Conservation (phyloP, 257 asterid species). For the Buddleja alternifolia region DNA sequence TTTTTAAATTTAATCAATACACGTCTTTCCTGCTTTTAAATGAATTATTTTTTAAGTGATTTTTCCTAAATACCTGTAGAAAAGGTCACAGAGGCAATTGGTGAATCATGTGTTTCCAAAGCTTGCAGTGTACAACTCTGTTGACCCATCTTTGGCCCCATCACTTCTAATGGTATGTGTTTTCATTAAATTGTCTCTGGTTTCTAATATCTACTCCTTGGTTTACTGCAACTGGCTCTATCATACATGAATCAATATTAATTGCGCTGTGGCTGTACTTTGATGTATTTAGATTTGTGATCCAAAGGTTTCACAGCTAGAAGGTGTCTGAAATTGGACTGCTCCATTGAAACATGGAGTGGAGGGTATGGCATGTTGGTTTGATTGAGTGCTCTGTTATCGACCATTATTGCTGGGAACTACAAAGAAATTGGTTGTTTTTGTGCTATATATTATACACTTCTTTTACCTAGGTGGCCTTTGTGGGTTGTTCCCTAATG, state of each 20-base stretch:
- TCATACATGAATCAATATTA: constrained; percentile 15
- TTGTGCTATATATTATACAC: not conserved
- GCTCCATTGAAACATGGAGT: constrained; percentile 8
- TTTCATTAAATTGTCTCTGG: constrained; percentile 21
- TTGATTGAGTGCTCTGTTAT: not conserved
- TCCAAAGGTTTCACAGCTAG: not conserved
- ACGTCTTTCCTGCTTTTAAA: constrained; percentile 18
- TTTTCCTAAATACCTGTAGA: constrained; percentile 55
- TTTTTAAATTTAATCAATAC: constrained; percentile 1
- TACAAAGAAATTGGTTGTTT: not conserved
- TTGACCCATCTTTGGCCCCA: constrained; percentile 98
- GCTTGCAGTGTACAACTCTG: constrained; percentile 99
- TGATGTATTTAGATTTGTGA: constrained; percentile 12
- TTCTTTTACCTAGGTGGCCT: constrained; percentile 4
- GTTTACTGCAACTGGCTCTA: not conserved
- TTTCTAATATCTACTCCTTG: constrained; percentile 17
- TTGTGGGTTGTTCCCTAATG: constrained; percentile 2
- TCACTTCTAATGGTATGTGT: constrained; percentile 90
- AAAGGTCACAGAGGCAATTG: constrained; percentile 95
- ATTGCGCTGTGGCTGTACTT: not conserved
- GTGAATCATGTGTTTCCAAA: constrained; percentile 95
- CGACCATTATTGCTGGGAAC: not conserved
- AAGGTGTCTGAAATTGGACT: not conserved
- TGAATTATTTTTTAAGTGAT: constrained; percentile 20
- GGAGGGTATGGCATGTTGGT: not conserved